Evolutionary conservation across 2,329 filamentous ascomycete genomes (phyloP).

Genomic region (Xylaria hypoxylon): DNA sequence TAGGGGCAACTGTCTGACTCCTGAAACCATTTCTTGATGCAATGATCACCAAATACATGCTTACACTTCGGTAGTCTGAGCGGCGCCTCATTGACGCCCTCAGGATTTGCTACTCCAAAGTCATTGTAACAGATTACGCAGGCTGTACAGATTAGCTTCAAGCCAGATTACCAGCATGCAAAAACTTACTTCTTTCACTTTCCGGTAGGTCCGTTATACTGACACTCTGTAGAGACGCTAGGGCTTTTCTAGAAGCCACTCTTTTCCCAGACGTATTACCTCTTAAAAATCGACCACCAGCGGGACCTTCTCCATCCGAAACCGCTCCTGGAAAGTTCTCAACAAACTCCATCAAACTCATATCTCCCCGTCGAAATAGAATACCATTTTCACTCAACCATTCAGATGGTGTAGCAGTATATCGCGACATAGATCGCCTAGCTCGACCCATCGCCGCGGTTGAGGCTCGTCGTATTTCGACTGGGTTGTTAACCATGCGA

Average conservation of each 20-base stretch:
- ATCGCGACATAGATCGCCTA: constrained; percentile 30
- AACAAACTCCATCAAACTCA: constrained; percentile 34
- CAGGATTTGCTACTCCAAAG: constrained; percentile 67
- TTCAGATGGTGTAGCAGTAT: constrained; percentile 21
- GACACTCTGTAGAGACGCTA: constrained; percentile 61
- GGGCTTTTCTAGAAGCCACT: constrained; percentile 61
- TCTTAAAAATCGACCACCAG: constrained; percentile 60
- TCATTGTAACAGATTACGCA: constrained; percentile 75
- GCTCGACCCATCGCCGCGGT: constrained; percentile 23
- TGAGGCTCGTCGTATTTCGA: constrained; percentile 34
- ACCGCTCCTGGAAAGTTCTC: constrained; percentile 25
- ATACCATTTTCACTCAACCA: constrained; percentile 25
- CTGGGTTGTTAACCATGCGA: constrained; percentile 31
- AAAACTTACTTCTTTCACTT: constrained; percentile 60
- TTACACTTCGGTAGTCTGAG: constrained; percentile 71
- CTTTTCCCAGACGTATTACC: constrained; percentile 58
- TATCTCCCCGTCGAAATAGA: constrained; percentile 24
- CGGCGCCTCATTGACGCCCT: constrained; percentile 68
- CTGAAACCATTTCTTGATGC: constrained; percentile 74
- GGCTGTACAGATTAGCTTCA: constrained; percentile 53
- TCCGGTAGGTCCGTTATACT: constrained; percentile 59
- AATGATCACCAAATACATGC: constrained; percentile 72
- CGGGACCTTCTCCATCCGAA: constrained; percentile 47
- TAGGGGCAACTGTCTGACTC: constrained; percentile 73
- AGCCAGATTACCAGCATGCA: constrained; percentile 3